Percentiles rank a stretch among this genome's conserved stretches.
phyloP scores from a whole-genome alignment of 306 rosid genomes.

The Ormosia semicastrata region DNA sequence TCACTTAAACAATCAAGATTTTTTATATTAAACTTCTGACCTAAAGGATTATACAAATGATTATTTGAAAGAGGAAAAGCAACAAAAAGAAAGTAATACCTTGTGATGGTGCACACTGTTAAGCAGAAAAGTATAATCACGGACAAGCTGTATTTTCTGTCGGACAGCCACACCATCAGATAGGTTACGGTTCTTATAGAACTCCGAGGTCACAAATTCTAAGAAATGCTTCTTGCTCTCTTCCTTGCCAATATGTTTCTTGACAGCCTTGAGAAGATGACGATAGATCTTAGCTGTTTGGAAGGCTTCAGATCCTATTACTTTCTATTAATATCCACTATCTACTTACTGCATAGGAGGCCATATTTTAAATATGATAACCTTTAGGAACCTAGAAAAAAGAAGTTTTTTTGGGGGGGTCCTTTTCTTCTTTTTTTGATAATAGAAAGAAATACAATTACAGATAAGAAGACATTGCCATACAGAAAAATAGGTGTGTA shows the following conservation, averaged over 20 bases:
- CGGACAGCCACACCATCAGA: constrained; percentile 50
- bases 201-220: constrained; percentile 61
- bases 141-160: constrained; percentile 74
- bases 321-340: constrained; percentile 18
- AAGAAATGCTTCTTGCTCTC: constrained; percentile 60
- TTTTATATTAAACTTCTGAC: background rate
- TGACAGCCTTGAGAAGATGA: constrained; percentile 70
- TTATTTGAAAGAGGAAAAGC: background rate
- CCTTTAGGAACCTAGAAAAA: too few relatives aligned
- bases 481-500: too few relatives aligned
- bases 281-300: constrained; percentile 70
- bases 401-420: too few relatives aligned
- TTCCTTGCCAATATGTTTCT: constrained; percentile 68
- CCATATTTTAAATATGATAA: background rate
- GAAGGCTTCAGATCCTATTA: constrained; percentile 59
- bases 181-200: constrained; percentile 42
- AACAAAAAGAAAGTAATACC: constrained; percentile 42
- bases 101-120: constrained; percentile 85
- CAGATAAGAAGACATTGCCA: too few relatives aligned
- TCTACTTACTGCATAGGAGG: constrained; percentile 35
- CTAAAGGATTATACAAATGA: background rate
- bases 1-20: background rate
- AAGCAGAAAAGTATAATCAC: constrained; percentile 65
- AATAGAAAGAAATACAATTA: too few relatives aligned
- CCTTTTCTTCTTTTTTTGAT: too few relatives aligned